Evolutionary conservation across 306 rosid species (phyloP).

Genomic region (Vachellia pachyceras): DNA sequence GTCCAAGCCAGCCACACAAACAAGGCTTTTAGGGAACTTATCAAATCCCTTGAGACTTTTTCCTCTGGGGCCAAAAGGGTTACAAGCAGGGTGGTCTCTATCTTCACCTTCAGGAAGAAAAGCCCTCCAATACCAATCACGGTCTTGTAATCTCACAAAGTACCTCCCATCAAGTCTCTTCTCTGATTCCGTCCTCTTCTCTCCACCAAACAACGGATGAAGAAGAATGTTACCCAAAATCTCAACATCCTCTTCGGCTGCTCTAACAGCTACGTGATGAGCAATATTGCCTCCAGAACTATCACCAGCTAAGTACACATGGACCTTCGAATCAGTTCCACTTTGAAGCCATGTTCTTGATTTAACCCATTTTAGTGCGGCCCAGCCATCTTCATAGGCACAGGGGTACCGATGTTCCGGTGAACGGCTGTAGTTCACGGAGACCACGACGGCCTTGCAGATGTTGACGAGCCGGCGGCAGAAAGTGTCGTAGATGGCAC

Average conservation of each 20-base stretch:
- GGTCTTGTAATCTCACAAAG: constrained; percentile 63
- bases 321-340: constrained; percentile 58
- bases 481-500: constrained; percentile 67
- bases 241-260: constrained; percentile 60
- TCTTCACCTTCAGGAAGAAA: constrained; percentile 82
- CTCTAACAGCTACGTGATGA: constrained; percentile 67
- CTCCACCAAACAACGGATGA: constrained; percentile 78
- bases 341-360: constrained; percentile 70
- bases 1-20: constrained; percentile 78
- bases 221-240: constrained; percentile 68
- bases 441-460: constrained; percentile 73
- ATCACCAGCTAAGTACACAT: constrained; percentile 66
- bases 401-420: constrained; percentile 71
- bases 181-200: constrained; percentile 65
- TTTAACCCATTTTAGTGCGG: constrained; percentile 61
- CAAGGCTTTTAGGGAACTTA: constrained; percentile 70
- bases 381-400: constrained; percentile 83
- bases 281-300: constrained; percentile 83
- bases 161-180: constrained; percentile 64
- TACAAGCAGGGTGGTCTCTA: constrained; percentile 81
- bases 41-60: constrained; percentile 46
- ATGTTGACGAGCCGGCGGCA: constrained; percentile 63
- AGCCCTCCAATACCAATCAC: constrained; percentile 90
- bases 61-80: constrained; percentile 70
- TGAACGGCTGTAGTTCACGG: constrained; percentile 66